A percentile compares a stretch with the other conserved stretches of the same genome.
Evolutionary conservation across 2,329 filamentous ascomycete species (phyloP).

Genomic region (Fusarium sororula): DNA sequence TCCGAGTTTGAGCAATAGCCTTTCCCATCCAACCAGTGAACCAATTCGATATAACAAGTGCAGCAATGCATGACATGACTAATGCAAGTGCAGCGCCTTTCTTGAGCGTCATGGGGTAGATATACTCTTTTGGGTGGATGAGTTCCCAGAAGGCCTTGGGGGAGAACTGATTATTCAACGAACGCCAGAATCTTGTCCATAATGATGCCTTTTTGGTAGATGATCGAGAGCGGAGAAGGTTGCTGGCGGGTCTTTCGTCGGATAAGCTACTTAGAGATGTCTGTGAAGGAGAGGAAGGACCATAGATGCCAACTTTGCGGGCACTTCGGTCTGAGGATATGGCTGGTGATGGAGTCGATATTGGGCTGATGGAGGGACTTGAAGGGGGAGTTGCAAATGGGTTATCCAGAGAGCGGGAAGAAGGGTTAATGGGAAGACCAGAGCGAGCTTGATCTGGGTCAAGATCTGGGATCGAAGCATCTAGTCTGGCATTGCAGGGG

Average conservation of each 20-base stretch:
- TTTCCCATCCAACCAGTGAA: background rate
- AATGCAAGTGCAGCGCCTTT: background rate
- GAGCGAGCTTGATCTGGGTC: background rate
- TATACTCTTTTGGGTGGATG: background rate
- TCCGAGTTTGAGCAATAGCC: background rate
- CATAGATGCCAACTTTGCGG: background rate
- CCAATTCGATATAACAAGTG: background rate
- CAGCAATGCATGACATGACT: background rate
- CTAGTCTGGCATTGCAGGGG: background rate
- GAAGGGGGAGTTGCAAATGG: background rate
- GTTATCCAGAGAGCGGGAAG: background rate
- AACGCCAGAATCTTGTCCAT: background rate
- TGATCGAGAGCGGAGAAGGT: background rate
- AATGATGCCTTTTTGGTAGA: background rate
- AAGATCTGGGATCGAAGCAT: background rate
- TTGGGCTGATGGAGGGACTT: background rate
- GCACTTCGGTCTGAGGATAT: background rate
- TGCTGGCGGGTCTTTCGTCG: background rate
- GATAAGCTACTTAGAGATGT: background rate
- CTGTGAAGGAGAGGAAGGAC: background rate
- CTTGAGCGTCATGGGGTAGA: background rate
- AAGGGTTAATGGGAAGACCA: background rate
- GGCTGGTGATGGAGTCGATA: background rate
- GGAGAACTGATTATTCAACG: background rate
- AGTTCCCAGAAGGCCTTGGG: constrained; percentile 3